phyloP scores from a whole-genome alignment of 352 stramenopile species.

The Globisporangium uncinulatum region DNA sequence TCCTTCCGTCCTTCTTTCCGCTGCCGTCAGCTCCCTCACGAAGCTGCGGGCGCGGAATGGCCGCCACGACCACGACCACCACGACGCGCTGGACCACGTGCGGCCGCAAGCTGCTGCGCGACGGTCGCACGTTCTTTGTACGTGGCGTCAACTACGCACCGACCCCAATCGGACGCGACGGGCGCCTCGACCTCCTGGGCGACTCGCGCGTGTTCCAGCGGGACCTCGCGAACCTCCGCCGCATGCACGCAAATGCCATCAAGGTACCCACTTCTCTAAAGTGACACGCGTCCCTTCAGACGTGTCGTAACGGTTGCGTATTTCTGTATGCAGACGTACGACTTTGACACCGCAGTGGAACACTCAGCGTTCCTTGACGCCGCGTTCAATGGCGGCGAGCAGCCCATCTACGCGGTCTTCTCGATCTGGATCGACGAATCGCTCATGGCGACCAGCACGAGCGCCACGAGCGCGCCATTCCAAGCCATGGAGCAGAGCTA shows the following conservation, averaged over 20 bases:
- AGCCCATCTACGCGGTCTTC: conserved; percentile 66
- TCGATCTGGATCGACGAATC: conserved; percentile 68
- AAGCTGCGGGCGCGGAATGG: no score
- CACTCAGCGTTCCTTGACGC: conserved; percentile 53
- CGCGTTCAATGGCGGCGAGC: conserved; percentile 46
- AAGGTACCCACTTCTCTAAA: conserved; percentile 16
- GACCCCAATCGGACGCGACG: conserved; percentile 50
- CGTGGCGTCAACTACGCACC: conserved; percentile 71
- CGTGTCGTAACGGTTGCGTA: no score
- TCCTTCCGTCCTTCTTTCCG: no score
- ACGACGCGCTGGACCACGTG: conserved; percentile 35
- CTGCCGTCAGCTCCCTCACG: no score
- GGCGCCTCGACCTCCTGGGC: conserved; percentile 49
- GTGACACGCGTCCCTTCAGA: no score
- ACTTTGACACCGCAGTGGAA: conserved; percentile 47
- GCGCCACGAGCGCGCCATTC: conserved; percentile 29
- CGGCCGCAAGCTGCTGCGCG: conserved; percentile 52
- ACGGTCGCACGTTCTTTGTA: conserved; percentile 58
- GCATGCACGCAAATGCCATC: conserved; percentile 68
- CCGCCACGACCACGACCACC: no score
- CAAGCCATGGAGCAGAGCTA: conserved; percentile 46
- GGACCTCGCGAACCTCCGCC: conserved; percentile 58
- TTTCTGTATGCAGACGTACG: conserved; percentile 30
- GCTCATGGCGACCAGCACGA: conserved; percentile 32
- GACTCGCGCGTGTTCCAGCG: conserved; percentile 48